Conservation (phyloP, 306 rosid species). For the Cucurbita maxima region DNA sequence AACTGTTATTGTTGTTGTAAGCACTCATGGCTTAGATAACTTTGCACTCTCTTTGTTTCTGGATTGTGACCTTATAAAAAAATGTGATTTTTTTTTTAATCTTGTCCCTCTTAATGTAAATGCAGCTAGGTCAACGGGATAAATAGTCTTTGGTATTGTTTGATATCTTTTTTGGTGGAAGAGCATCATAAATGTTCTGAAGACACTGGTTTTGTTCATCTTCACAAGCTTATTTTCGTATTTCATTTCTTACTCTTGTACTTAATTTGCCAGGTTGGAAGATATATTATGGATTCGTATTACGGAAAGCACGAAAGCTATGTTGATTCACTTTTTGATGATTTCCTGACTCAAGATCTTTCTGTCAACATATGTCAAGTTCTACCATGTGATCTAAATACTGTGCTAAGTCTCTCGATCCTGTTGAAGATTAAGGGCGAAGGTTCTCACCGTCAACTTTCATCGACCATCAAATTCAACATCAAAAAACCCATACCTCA, state of each 20-base stretch:
- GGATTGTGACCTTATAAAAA: not conserved
- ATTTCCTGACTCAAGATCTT: constrained; percentile 36
- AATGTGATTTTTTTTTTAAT: not conserved
- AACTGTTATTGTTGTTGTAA: not conserved
- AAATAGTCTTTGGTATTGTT: not conserved
- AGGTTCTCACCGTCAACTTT: constrained; percentile 62
- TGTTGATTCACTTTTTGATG: constrained; percentile 36
- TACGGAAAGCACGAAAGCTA: constrained; percentile 23
- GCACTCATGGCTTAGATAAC: not conserved
- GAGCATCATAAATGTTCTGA: not conserved
- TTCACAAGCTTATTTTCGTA: not conserved
- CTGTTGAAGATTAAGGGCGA: constrained; percentile 45
- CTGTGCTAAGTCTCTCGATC: constrained; percentile 21
- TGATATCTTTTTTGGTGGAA: not conserved
- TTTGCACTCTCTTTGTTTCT: not conserved
- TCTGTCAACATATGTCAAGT: constrained; percentile 25
- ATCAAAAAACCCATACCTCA: constrained; percentile 16
- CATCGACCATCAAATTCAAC: constrained; percentile 34
- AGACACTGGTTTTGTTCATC: not conserved
- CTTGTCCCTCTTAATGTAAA: not conserved
- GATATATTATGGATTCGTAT: constrained; percentile 41
- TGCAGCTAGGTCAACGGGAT: not conserved
- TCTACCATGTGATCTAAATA: constrained; percentile 21
- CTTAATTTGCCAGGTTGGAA: constrained; percentile 31
- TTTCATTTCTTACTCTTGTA: not conserved